Evolutionary conservation across 305 asterid species (phyloP), one percentile per base, ranked within the genome.

Genomic region (Solanum hybrid): DNA sequence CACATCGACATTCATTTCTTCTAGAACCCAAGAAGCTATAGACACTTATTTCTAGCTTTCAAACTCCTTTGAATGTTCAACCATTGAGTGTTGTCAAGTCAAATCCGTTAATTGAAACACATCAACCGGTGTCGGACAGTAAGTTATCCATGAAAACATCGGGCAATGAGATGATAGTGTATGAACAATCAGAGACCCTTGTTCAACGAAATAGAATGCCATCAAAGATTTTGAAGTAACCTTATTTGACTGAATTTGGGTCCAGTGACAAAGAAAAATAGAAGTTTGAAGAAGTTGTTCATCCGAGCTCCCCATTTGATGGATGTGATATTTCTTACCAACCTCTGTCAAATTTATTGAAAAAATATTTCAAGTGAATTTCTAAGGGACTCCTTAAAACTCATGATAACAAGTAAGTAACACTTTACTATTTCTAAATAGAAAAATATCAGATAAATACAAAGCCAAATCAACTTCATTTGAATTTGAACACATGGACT

Each of bases 91-190:
- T 0, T 51, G 68, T 51, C 68, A 51, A 15, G 68, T 51, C 0
- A 51, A 3, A 51, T 51, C n/a, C 3, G n/a, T 51, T 51, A 51
- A 51, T n/a, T 51, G n/a, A 51, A 51, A 51, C 68, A 51, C 68
- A 51, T 51, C n/a, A 51, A 51, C 0, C 1, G n/a, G 0, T 51
- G 65, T 15, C 8, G 1, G 22, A 5, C 65, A 51, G 0, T 2
- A 51, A 51, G n/a, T 51, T 51, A 51, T 0, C 68, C 9, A 51
- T 51, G 68, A 5, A 51, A 51, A 15, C 3, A 51, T 51, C 68
- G 9, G 3, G 1, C n/a, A 51, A 51, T 51, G n/a, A 51, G n/a
- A 15, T 51, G 68, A 1, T 51, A 1, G 3, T 51, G n/a, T 51
- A 15, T 51, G 68, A 51, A 51, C n/a, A 51, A 51, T 15, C 9